Evolutionary conservation across 306 rosid genomes (phyloP), one percentile per base, ranked within the genome.

Genomic region (Amphicarpaea edgeworthii): DNA sequence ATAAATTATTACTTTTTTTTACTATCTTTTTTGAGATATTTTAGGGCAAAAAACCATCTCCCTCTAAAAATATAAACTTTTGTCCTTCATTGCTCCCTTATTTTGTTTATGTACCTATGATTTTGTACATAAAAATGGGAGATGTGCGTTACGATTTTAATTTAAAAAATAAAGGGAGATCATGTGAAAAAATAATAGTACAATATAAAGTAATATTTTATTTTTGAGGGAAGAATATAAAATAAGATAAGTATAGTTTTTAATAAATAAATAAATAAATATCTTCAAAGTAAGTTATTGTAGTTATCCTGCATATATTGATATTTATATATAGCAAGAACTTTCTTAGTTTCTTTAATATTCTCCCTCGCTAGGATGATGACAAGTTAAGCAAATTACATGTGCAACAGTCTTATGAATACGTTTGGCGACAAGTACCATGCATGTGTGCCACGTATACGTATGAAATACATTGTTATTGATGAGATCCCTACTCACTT

Each of bases 361-460:
- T 15, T 38, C 24, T 26, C 9, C n/a, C n/a, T 0, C 8, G 34
- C 32, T 1, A 61, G 53, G 16, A 57, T 63, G 21, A 63, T 16
- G 83, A 68, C 54, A 57, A 43, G 19, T 21, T 51, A 12, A 16
- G 11, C 23, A 78, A 78, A 24, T 37, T 65, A 63, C 68, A 49
- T 68, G 64, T 72, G 50, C 70, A 58, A 23, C 3, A 14, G 19
- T 47, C 28, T 58, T 46, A 79, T 53, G 38, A 10, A 58, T 14
- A 67, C 55, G 71, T 47, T 81, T 68, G 72, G 66, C 60, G 1
- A 40, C 16, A 71, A 51, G n/a, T 55, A 12, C 5, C 77, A 53
- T 85, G 86, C 88, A 85, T 85, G 93, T 47, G 55, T 79, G 81
- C 84, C 88, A 86, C 86, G 84, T 82, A 75, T 54, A 24, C 70